Percentiles rank a stretch among this genome's conserved stretches.
These are phyloP conservation scores for Sambucus nigra DNA, from an alignment of 129 eudicot genomes.

Conservation along the genomic window DNA sequence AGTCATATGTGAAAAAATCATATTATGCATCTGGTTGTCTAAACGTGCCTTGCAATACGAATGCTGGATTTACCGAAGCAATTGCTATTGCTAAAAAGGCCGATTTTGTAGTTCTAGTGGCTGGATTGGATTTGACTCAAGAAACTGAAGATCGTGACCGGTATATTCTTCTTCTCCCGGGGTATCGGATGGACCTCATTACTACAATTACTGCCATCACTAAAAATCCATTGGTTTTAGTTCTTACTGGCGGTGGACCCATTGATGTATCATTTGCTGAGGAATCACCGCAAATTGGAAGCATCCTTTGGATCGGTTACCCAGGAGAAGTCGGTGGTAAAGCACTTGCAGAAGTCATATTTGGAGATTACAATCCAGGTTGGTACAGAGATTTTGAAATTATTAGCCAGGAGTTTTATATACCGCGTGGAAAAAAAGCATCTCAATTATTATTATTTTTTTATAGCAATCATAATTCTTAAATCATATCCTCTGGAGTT, in stretches of 20 bases:
- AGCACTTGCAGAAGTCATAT: conserved; percentile 73
- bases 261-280: conserved; percentile 78
- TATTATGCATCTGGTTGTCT: conserved; percentile 52
- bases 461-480: too few species aligned
- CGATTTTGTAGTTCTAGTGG: conserved; percentile 64
- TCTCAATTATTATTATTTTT: too few species aligned
- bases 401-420: too few species aligned
- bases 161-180: conserved; percentile 83
- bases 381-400: too few species aligned
- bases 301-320: conserved; percentile 91
- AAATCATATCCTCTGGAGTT: too few species aligned
- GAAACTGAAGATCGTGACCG: conserved; percentile 92
- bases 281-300: conserved; percentile 42
- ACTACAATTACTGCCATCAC: conserved; percentile 43
- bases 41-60: conserved; percentile 62
- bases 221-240: conserved; percentile 60
- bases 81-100: conserved; percentile 52
- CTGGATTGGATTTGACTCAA: conserved; percentile 71
- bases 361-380: conserved; percentile 94
- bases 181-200: conserved; percentile 58
- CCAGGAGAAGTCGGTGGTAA: conserved; percentile 90
- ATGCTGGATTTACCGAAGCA: conserved; percentile 41
- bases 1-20: conserved; percentile 34
- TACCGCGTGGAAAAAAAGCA: too few species aligned
- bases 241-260: conserved; percentile 90